Evolutionary conservation across 2,329 filamentous ascomycete genomes (phyloP).

Genomic region (Pseudogymnoascus sp.): DNA sequence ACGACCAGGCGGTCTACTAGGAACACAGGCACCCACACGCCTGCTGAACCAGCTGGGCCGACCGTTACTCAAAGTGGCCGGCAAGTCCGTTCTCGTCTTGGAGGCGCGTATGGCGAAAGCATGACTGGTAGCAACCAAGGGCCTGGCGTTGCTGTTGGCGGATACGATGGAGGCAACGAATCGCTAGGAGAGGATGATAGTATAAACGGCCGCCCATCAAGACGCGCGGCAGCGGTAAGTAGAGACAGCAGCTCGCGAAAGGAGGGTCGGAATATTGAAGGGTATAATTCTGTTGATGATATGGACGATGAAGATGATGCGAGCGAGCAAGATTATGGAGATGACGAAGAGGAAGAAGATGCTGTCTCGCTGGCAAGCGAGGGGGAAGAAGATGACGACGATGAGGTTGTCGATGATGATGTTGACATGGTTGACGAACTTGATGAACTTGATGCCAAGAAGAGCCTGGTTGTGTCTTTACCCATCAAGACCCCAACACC

Average conservation of each 20-base stretch:
- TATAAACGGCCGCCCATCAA: conserved; percentile 32
- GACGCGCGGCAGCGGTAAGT: conserved; percentile 28
- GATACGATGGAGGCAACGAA: conserved; percentile 36
- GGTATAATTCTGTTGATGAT: conserved; percentile 54
- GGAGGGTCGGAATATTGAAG: conserved; percentile 40
- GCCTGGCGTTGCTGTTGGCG: conserved; percentile 24
- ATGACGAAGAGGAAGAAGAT: conserved; percentile 64
- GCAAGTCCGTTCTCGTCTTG: conserved; percentile 61
- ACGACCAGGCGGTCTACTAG: conserved; percentile 60
- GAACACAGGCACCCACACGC: conserved; percentile 66
- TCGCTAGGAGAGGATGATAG: conserved; percentile 38
- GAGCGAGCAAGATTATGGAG: conserved; percentile 67
- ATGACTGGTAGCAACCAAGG: conserved; percentile 43
- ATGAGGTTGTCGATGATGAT: conserved; percentile 40
- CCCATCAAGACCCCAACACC: conserved; percentile 36
- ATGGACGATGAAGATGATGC: conserved; percentile 62
- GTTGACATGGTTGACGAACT: conserved; percentile 47
- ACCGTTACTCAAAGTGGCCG: conserved; percentile 79
- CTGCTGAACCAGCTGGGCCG: conserved; percentile 57
- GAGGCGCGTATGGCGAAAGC: conserved; percentile 47
- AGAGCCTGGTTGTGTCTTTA: conserved; percentile 70
- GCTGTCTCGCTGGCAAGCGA: conserved; percentile 56
- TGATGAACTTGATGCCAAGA: conserved; percentile 38
- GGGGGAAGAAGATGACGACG: conserved; percentile 34
- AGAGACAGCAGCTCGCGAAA: conserved; percentile 26